Evolutionary conservation across 805 yeast species (phyloP).

Genomic region (Clavispora asparagi): DNA sequence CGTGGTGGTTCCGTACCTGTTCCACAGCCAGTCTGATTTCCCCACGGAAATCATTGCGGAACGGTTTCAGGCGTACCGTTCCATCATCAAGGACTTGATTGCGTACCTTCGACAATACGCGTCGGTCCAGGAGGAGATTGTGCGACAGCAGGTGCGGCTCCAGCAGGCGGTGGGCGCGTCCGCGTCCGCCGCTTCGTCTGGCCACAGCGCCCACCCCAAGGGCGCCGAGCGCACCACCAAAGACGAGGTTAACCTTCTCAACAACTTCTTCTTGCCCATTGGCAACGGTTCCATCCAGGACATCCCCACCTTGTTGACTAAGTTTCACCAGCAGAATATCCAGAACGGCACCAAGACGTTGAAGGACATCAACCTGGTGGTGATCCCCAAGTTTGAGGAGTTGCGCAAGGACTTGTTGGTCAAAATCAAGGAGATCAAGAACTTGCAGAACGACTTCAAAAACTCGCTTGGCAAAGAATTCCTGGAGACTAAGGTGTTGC

Average conservation of each 20-base stretch:
- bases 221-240: conserved; percentile 12
- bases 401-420: conserved; percentile 67
- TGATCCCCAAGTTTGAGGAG: conserved; percentile 53
- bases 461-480: conserved; percentile 64
- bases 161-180: conserved; percentile 57
- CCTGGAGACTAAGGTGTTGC: conserved; percentile 28
- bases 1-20: conserved; percentile 35
- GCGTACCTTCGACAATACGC: conserved; percentile 75
- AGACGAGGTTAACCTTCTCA: conserved; percentile 28
- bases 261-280: conserved; percentile 62
- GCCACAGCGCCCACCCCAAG: conserved; percentile 9
- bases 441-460: conserved; percentile 78
- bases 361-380: conserved; percentile 43
- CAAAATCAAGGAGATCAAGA: conserved; percentile 82
- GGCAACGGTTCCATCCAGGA: conserved; percentile 84
- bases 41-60: conserved; percentile 87
- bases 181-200: conserved; percentile 1
- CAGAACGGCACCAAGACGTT: conserved; percentile 36
- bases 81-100: conserved; percentile 67
- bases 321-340: conserved; percentile 41
- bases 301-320: conserved; percentile 61
- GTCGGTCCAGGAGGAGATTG: conserved; percentile 81
- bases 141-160: conserved; percentile 73
- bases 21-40: conserved; percentile 28
- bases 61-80: conserved; percentile 84